Percentiles rank a stretch among this genome's conserved stretches.
Evolutionary conservation across 164 flowering plant genomes (phyloP).

Genomic region (Annona cherimola): DNA sequence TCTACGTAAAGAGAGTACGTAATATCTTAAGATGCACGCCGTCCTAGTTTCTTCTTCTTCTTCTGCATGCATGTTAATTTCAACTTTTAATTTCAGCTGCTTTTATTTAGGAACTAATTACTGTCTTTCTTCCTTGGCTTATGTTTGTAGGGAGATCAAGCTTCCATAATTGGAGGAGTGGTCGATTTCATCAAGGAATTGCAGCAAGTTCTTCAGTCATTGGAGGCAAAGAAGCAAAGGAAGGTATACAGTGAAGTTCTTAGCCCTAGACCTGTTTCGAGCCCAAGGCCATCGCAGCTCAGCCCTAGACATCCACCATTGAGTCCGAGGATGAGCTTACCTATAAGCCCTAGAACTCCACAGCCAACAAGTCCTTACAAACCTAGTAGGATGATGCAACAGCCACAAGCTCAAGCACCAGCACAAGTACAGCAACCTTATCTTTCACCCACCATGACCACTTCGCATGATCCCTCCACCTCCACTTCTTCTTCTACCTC

Average conservation of each 20-base stretch:
- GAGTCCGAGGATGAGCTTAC: constrained; percentile 58
- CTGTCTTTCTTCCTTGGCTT: not conserved
- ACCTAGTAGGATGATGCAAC: constrained; percentile 16
- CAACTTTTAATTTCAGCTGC: not conserved
- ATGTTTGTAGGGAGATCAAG: constrained; percentile 81
- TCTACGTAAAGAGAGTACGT: constrained; percentile 80
- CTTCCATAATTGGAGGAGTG: constrained; percentile 93
- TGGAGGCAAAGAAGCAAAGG: constrained; percentile 85
- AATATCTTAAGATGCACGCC: not conserved
- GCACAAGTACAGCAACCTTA: constrained; percentile 23
- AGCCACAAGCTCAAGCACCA: too few relatives aligned
- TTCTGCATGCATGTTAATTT: not conserved
- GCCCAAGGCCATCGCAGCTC: constrained; percentile 61
- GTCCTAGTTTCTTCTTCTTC: not conserved
- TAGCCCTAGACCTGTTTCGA: constrained; percentile 71
- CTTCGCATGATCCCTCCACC: constrained; percentile 10
- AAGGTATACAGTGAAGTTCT: constrained; percentile 71
- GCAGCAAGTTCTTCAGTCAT: constrained; percentile 78
- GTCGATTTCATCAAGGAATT: constrained; percentile 85
- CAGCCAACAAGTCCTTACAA: constrained; percentile 74
- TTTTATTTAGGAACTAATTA: not conserved
- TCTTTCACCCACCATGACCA: constrained; percentile 20
- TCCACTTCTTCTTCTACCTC: constrained; percentile 4
- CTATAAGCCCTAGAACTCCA: constrained; percentile 90
- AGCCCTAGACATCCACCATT: constrained; percentile 70